Base-by-base conservation (phyloP, 2,329 filamentous ascomycete genomes). In the Cercospora nicotianae region DNA sequence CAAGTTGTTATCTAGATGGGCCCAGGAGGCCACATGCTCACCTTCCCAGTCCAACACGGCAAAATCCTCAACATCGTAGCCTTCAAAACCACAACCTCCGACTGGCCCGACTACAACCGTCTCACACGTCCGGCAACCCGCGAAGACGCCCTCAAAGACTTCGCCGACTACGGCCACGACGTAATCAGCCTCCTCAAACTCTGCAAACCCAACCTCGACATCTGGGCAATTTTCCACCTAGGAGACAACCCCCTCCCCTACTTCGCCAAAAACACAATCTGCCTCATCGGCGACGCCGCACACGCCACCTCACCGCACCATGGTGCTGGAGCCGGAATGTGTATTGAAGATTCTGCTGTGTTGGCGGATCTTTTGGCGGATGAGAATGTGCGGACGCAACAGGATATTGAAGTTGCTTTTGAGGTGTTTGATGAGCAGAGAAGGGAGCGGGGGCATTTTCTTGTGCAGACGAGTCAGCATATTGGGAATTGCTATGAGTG, bases 21-120 rank as follows among this genome's bases (percentile, higher is more conserved):
- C 4, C 67, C 70, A 1, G 72, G 82, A 61, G 86, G 84, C 0
- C 88, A 90, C 75, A 74, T 86, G 13, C 79, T 90, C 20, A 89
- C 85, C 0, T 90, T 89, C 73, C 86, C 88, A 0, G 71, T 77
- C 60, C 71, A 74, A 64, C 70, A 74, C 31, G 75, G 75, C 55
- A 68, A 70, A 16, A 73, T 67, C 3, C 63, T 75, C 23, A 76
- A 76, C 58, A 70, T 75, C 31, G 75, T 76, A 3, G 74, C 74
- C 5, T 76, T 75, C 70, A 66, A 72, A 26, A 73, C 71, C 2
- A 69, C 69, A 9, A 18, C 68, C 3, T 62, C 63, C 1, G 67
- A 73, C 42, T 76, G 75, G 75, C 72, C 71, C 7, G 71, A 72
- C 58, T 62, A 68, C 63, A 64, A 69, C 18, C 67, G 69, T 16